Conservation (phyloP, 2,329 filamentous ascomycete species). For the Xylogone sp. region DNA sequence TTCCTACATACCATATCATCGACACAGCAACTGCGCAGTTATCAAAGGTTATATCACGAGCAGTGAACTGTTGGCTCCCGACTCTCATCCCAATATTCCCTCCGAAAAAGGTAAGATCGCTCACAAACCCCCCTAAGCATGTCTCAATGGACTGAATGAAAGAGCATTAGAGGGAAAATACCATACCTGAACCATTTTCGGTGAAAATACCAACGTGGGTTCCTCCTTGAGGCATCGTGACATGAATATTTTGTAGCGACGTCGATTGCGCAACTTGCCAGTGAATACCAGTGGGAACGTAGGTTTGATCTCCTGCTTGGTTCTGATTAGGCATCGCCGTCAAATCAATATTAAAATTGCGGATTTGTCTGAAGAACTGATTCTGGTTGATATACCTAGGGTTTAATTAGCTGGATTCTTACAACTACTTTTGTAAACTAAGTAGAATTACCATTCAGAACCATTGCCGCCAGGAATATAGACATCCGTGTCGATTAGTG, state of each 20-base stretch:
- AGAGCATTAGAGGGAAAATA: too few relatives aligned
- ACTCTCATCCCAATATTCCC: conserved; percentile 56
- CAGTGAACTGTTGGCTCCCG: conserved; percentile 64
- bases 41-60: conserved; percentile 45
- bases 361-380: conserved; percentile 33
- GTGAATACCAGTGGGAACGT: conserved; percentile 54
- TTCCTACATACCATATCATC: too few relatives aligned
- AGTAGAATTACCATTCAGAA: too few relatives aligned
- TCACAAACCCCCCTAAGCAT: conserved; percentile 53
- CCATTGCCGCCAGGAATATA: conserved; percentile 3
- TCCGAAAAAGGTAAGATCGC: conserved; percentile 56
- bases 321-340: conserved; percentile 15
- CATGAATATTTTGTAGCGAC: conserved; percentile 53
- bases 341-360: conserved; percentile 60
- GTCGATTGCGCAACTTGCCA: conserved; percentile 51
- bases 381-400: neutral
- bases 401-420: too few relatives aligned
- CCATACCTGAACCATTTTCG: conserved; percentile 47
- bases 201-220: conserved; percentile 54
- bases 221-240: conserved; percentile 29
- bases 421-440: too few relatives aligned
- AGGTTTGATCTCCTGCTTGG: too few relatives aligned
- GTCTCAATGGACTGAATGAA: too few relatives aligned
- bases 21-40: conserved; percentile 44
- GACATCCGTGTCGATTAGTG: conserved; percentile 65